Conservation (phyloP, 1,139 yeast species). For the Williopsis jadinii region DNA sequence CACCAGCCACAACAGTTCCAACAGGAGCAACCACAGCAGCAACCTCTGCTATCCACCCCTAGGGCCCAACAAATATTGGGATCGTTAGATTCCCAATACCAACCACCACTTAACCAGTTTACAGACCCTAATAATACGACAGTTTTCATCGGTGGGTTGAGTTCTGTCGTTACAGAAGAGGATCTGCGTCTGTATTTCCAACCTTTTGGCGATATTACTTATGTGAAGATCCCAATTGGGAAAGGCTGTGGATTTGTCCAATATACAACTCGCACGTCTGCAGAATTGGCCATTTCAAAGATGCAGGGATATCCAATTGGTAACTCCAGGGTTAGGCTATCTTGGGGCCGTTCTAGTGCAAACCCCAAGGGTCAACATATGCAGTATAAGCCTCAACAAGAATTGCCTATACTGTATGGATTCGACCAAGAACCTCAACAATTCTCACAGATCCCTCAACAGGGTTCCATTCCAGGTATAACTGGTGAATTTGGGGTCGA, state of each 20-base stretch:
- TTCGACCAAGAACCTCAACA: constrained; percentile 12
- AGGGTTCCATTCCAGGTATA: constrained; percentile 4
- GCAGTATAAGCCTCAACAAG: constrained; percentile 19
- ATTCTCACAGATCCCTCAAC: constrained; percentile 6
- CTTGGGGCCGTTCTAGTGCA: constrained; percentile 68
- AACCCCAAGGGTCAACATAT: constrained; percentile 12
- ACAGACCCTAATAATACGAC: constrained; percentile 84
- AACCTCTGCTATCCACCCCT: constrained; percentile 6
- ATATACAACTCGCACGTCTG: constrained; percentile 69
- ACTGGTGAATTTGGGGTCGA: constrained; percentile 14
- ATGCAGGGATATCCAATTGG: constrained; percentile 93
- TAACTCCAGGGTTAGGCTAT: constrained; percentile 73
- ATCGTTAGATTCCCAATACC: constrained; percentile 24
- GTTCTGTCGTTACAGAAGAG: constrained; percentile 68
- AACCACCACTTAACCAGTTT: constrained; percentile 42
- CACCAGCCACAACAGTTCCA: constrained; percentile 3
- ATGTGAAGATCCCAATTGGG: constrained; percentile 85
- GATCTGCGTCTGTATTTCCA: constrained; percentile 68
- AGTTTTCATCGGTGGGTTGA: constrained; percentile 89
- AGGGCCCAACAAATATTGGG: constrained; percentile 16
- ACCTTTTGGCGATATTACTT: constrained; percentile 79
- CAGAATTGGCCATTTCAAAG: constrained; percentile 82
- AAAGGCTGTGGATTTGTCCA: constrained; percentile 94
- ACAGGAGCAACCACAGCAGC: constrained; percentile 4
- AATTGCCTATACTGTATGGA: constrained; percentile 18